Evolutionary conservation across 768 basidiomycete species (phyloP).

Genomic region (Mycena maculata): DNA sequence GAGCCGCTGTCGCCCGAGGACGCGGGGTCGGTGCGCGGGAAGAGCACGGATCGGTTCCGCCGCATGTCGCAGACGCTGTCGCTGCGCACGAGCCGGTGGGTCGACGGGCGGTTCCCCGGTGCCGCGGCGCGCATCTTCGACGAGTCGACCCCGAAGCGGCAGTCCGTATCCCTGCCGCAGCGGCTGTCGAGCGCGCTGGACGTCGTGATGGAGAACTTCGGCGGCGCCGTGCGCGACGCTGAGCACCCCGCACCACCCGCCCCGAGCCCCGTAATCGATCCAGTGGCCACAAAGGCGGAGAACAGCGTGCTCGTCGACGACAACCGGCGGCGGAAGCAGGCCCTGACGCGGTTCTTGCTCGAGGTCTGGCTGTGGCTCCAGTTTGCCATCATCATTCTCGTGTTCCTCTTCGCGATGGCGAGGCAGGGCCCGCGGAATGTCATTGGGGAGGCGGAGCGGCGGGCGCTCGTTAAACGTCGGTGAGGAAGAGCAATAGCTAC

Average conservation of each 20-base stretch:
- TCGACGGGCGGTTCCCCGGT: constrained; percentile 60
- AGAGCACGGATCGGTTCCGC: constrained; percentile 43
- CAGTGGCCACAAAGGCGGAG: too few species aligned
- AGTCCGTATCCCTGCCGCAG: constrained; percentile 46
- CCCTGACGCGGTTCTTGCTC: constrained; percentile 60
- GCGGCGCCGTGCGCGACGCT: background rate
- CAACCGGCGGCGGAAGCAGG: constrained; percentile 35
- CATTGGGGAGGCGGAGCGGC: constrained; percentile 56
- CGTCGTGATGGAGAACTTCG: constrained; percentile 57
- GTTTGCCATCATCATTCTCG: constrained; percentile 76
- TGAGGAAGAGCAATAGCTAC: background rate
- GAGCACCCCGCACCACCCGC: constrained; percentile 9
- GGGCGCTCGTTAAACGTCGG: constrained; percentile 38
- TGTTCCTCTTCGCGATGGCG: constrained; percentile 87
- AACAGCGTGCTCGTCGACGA: constrained; percentile 5
- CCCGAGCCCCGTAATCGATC: constrained; percentile 10
- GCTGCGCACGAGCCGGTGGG: constrained; percentile 69
- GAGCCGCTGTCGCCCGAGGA: constrained; percentile 47
- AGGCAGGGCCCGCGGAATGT: constrained; percentile 79
- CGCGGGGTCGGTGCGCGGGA: constrained; percentile 35
- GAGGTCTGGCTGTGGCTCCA: constrained; percentile 90
- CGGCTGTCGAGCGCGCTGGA: constrained; percentile 58
- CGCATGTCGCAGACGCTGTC: constrained; percentile 65
- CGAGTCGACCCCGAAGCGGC: constrained; percentile 27
- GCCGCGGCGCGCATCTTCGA: constrained; percentile 8